Base-by-base conservation (phyloP, 2,329 filamentous ascomycete species). In the Apiospora sp. region DNA sequence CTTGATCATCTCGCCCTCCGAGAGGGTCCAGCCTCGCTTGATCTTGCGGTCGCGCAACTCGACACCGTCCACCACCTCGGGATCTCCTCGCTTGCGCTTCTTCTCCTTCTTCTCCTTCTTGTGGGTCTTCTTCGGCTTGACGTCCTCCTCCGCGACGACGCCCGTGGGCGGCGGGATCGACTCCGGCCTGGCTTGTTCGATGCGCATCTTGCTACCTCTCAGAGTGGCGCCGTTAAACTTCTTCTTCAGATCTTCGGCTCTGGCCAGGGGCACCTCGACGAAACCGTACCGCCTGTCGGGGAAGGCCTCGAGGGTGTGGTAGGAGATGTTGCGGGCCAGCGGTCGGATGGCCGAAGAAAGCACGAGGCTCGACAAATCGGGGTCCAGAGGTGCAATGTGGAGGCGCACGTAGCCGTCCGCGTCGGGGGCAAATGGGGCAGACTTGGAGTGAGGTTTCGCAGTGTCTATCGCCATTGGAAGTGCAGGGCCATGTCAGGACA, bases 231-330 rank as follows among this genome's bases (percentile, higher is more conserved):
- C 96, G 86, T 98, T 93, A 69, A 98, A 88, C 84, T 96, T 98
- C 84, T 93, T 96, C 84, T 92, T 94, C 71, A 98, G 84, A 82
- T 95, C 97, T n/a, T 96, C 93, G 13, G 96, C 96, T 76, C 97
- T 95, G 83, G 90, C 89, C 3, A 81, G 84, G 0, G 95, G 95
- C 49, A 99, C 84, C 67, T 97, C 95, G 73, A 98, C 87, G 84
- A 93, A 99, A 72, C 96, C 96, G 90, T 94, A 99, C 71, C 90
- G 92, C 80, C 91, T 93, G 76, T 99, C 96, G 19, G 96, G 96
- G 75, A 97, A 98, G 0, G 95, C 95, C 79, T 94, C 90, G 76
- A 98, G 84, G 6, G 87, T 86, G 83, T 98, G 96, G 83, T 92
- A 98, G n/a, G 95, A 98, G 70, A 98, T 89, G 80, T 95, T 94